Percentiles rank a stretch among this genome's conserved stretches.
phyloP scores from a whole-genome alignment of 768 basidiomycete species.

The Tricholoma terreum region DNA sequence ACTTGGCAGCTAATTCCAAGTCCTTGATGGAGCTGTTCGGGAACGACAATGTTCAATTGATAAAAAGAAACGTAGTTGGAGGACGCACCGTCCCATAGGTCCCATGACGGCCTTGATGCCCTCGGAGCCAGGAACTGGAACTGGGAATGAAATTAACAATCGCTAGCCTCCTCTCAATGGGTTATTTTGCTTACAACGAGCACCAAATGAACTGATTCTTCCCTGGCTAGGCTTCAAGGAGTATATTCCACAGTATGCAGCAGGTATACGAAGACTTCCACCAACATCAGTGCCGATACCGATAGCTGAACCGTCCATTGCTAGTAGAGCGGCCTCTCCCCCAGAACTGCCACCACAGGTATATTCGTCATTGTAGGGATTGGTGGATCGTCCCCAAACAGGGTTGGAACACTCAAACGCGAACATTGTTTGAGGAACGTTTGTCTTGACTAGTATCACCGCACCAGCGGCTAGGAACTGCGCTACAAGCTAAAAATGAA shows the following conservation, averaged over 20 bases:
- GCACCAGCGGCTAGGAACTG: slow-evolving; percentile 69
- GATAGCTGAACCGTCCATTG: slow-evolving; percentile 72
- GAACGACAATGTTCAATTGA: slow-evolving; percentile 6
- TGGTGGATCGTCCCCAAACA: slow-evolving; percentile 68
- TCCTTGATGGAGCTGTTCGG: slow-evolving; percentile 61
- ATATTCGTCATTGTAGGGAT: slow-evolving; percentile 60
- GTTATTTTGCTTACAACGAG: slow-evolving; percentile 34
- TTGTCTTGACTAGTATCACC: slow-evolving; percentile 84
- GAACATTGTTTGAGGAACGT: slow-evolving; percentile 88
- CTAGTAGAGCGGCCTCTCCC: slow-evolving; percentile 78
- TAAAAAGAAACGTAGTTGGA: not conserved
- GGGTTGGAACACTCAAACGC: slow-evolving; percentile 83
- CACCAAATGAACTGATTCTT: slow-evolving; percentile 51
- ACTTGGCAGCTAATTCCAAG: slow-evolving; percentile 55
- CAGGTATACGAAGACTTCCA: slow-evolving; percentile 78
- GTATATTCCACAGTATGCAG: slow-evolving; percentile 76
- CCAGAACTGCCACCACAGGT: slow-evolving; percentile 81
- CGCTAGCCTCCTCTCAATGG: not conserved
- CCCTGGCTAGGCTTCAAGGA: slow-evolving; percentile 67
- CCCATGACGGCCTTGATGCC: slow-evolving; percentile 55
- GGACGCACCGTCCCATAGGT: slow-evolving; percentile 61
- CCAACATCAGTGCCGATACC: slow-evolving; percentile 87
- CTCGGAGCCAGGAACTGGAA: slow-evolving; percentile 65
- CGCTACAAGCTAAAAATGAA: slow-evolving; percentile 45
- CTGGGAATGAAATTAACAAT: slow-evolving; percentile 31